phyloP scores from a whole-genome alignment of 1,139 yeast genomes.

The Eremothecium cymbalariae region DNA sequence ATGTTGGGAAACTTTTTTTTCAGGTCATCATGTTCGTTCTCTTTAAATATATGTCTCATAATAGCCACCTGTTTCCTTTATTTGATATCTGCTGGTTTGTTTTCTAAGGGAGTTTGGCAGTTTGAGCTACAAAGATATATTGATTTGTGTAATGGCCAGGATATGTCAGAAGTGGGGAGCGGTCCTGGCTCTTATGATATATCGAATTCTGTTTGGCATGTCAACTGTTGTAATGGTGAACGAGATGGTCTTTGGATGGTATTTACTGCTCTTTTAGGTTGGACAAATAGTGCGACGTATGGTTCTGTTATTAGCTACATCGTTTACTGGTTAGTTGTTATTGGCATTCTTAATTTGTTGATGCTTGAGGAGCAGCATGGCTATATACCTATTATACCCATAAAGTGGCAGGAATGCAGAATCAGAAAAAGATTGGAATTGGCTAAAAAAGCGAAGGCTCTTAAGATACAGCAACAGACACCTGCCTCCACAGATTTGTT shows the following conservation, averaged over 20 bases:
- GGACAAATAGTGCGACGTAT: constrained; percentile 93
- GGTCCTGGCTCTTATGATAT: constrained; percentile 96
- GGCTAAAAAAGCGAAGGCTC: constrained; percentile 24
- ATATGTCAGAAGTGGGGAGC: constrained; percentile 79
- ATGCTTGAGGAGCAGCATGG: constrained; percentile 59
- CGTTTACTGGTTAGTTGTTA: constrained; percentile 64
- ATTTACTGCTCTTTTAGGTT: constrained; percentile 83
- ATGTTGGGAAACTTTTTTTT: constrained; percentile 61
- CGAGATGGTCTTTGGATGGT: constrained; percentile 92
- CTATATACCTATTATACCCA: constrained; percentile 49
- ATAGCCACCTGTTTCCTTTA: constrained; percentile 80
- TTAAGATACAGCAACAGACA: constrained; percentile 10
- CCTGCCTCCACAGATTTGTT: neutral
- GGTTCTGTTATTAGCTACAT: constrained; percentile 80
- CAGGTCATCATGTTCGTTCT: constrained; percentile 68
- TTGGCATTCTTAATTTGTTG: constrained; percentile 42
- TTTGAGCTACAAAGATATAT: constrained; percentile 65
- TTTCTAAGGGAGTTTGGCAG: constrained; percentile 88
- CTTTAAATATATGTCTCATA: constrained; percentile 72
- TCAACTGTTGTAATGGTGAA: constrained; percentile 90
- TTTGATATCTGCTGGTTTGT: constrained; percentile 80
- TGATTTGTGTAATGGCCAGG: constrained; percentile 66
- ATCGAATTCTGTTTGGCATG: constrained; percentile 80
- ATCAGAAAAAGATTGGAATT: constrained; percentile 41
- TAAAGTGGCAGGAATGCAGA: constrained; percentile 49